phyloP scores from a whole-genome alignment of 495 filamentous ascomycete genomes.

The Penicillium subrubescens region DNA sequence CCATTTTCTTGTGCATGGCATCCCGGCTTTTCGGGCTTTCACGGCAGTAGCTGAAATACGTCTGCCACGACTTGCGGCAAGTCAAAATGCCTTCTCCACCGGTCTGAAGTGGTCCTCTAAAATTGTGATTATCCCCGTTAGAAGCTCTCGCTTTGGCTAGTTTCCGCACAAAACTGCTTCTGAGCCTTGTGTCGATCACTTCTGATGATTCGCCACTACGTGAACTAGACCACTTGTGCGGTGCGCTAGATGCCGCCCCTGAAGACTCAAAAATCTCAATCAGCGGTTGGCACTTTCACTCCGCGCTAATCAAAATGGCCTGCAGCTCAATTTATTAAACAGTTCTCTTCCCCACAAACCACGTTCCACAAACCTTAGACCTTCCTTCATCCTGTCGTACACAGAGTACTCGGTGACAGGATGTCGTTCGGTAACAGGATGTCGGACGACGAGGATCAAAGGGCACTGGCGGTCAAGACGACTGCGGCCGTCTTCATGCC shows the following conservation, averaged over 20 bases:
- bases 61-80: background rate
- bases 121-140: background rate
- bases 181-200: conserved; percentile 7
- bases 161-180: background rate
- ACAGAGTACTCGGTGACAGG: background rate
- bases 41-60: background rate
- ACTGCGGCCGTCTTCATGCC: conserved; percentile 43
- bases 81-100: background rate
- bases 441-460: conserved; percentile 28
- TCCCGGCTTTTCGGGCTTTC: background rate
- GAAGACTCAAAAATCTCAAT: conserved; percentile 8
- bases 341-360: conserved; percentile 12
- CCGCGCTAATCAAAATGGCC: conserved; percentile 1
- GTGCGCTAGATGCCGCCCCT: conserved; percentile 19
- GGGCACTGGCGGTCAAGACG: conserved; percentile 32
- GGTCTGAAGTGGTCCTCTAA: background rate
- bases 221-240: background rate
- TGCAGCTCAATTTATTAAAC: conserved; percentile 11
- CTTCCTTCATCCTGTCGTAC: conserved; percentile 7
- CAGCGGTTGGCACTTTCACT: conserved; percentile 3
- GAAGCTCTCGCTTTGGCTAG: background rate
- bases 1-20: conserved; percentile 1
- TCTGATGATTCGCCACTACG: conserved; percentile 1
- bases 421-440: conserved; percentile 15
- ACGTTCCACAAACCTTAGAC: background rate